phyloP scores from a whole-genome alignment of 495 filamentous ascomycete species.

The Halenospora varia region DNA sequence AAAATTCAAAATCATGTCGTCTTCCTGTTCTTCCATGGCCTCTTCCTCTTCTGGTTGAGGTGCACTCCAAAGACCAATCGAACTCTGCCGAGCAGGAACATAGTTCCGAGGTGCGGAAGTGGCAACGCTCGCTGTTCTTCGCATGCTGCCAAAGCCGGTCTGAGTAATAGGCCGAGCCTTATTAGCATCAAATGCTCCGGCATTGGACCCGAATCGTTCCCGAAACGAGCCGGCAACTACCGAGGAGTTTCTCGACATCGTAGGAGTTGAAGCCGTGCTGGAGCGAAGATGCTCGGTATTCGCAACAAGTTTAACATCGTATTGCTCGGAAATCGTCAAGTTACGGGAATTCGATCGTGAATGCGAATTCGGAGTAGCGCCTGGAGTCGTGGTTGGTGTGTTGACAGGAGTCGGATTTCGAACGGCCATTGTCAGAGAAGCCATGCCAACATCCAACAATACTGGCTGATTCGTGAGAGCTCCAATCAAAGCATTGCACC shows the following conservation, averaged over 20 bases:
- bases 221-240: constrained; percentile 20
- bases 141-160: constrained; percentile 23
- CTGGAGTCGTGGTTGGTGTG: constrained; percentile 25
- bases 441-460: constrained; percentile 82
- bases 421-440: constrained; percentile 86
- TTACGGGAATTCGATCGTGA: constrained; percentile 35
- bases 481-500: constrained; percentile 93
- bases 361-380: constrained; percentile 22
- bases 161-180: constrained; percentile 17
- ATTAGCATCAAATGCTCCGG: constrained; percentile 28
- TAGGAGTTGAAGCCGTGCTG: constrained; percentile 29
- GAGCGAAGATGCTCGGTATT: constrained; percentile 77
- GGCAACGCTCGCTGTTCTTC: constrained; percentile 21
- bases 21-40: constrained; percentile 35
- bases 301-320: constrained; percentile 71
- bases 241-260: constrained; percentile 21
- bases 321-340: constrained; percentile 49
- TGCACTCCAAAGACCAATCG: constrained; percentile 31
- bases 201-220: constrained; percentile 5
- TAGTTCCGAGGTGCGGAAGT: constrained; percentile 16
- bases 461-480: constrained; percentile 85
- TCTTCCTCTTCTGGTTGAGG: constrained; percentile 28
- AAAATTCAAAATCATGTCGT: constrained; percentile 44
- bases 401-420: constrained; percentile 45
- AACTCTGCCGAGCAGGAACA: constrained; percentile 15